Evolutionary conservation across 371 early-diverging fungal genomes (phyloP), one percentile per base, ranked within the genome.

Genomic region (Mucor sp.): DNA sequence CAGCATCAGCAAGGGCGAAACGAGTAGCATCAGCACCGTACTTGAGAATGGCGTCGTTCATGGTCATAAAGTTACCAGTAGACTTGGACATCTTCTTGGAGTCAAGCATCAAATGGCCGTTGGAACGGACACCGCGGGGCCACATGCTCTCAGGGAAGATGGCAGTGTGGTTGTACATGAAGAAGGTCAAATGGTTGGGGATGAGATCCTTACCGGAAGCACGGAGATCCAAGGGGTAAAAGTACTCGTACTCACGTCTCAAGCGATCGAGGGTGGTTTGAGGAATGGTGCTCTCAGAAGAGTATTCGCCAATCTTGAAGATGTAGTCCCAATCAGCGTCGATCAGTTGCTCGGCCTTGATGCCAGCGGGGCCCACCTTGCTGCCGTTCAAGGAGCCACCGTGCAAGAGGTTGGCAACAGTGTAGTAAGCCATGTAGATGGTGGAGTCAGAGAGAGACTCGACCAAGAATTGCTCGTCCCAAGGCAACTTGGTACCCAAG

Each of bases 351-450:
- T 91, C 92, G 23, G 91, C 79, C 44, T 83, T 77, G 65, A 99
- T 93, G 32, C 91, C 92, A 70, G 92, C 91, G 32, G 90, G 89
- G 4, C 99, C 98, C 9, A 90, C 89, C 30, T 83, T 85, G 32
- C 89, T 85, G 60, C 97, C 98, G 65, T 97, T 91, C 7, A 97
- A 79, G n/a, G 87, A 88, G 12, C 91, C 89, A 74, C 92, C 91
- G 66, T 99, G 99, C 50, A 99, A 87, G 69, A 99, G 82, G 74
- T 97, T 96, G 15, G 99, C 90, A 27, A 99, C 91, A 35, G 99
- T 99, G 86, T 99, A 99, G 88, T 99, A 99, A 35, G 99, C 97
- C 99, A 99, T 99, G 85, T 99, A 99, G 74, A 99, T 99, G 44
- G 99, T 99, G 23, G 99, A 99, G 80, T 99, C 99, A 48, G 96